Base-by-base conservation (phyloP, 306 rosid species). In the Parietaria judaica region DNA sequence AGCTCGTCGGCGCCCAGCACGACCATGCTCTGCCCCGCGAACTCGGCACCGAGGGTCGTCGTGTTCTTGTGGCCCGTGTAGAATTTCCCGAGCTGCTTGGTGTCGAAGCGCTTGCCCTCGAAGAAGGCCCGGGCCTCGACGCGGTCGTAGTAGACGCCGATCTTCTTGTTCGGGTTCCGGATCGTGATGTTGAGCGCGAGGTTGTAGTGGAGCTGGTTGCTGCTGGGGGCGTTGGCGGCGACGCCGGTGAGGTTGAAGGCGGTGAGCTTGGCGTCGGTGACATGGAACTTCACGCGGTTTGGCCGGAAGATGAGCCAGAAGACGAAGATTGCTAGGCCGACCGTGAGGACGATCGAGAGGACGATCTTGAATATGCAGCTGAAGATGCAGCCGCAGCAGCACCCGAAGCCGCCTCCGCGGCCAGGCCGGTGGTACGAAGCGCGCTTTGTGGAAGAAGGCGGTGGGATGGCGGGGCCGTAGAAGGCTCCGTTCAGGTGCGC, bases 401-500 rank as follows among this genome's bases (percentile, higher is more conserved):
- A 49, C n/a, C 14, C 14, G 14, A 58, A 65, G 11, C 79, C 73
- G 58, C 79, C 75, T 58, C 83, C 70, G 54, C 81, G 75, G 16
- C 72, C 54, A 0, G 58, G 70, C 13, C 81, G 80, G 67, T 67
- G 58, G 76, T 75, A 54, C 61, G 82, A 55, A 6, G 74, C 60
- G 54, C 82, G 51, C 11, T 68, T 64, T 1, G 9, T 49, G n/a
- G 53, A 49, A 14, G 36, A 48, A 1, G 77, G 60, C 2, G 94
- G 88, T 0, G 97, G 97, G 56, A 90, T 60, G 3, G 97, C 61
- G 2, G 97, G 95, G 44, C 95, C 97, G 68, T 90, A 86, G 69
- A 81, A 90, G 36, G 97, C 80, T 17, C 95, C 94, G 78, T 90
- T 90, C 41, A 90, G 56, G 3, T 80, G 70, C 11, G 77, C 12